Evolutionary conservation across 306 rosid species (phyloP), one percentile per base, ranked within the genome.

Genomic region (Dalbergia cultrata): DNA sequence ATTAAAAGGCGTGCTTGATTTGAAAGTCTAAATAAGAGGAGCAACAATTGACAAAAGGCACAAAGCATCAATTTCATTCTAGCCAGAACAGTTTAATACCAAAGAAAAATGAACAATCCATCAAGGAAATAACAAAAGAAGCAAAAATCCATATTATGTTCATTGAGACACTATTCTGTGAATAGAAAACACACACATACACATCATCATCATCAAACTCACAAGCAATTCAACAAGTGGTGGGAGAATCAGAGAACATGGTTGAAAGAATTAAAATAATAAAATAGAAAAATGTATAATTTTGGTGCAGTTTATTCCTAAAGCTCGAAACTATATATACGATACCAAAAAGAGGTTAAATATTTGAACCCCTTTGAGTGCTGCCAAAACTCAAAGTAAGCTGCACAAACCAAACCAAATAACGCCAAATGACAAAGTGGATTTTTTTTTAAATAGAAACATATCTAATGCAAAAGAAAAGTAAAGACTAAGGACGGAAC

Each of bases 341-440:
- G 58, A 57, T 21, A 78, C n/a, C 50, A 65, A 62, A 81, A 62
- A 49, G 17, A 62, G 62, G 72, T 81, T 52, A 63, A 63, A 62
- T 47, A 21, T 53, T 52, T 11, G 9, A 64, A 21, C 12, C 39
- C 73, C 41, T 60, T 44, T 17, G 5, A 19, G 4, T 18, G 5
- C 3, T 11, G 12, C 5, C 37, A 67, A 56, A 67, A 67, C 11
- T 3, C 3, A 10, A 43, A n/a, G 33, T 12, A 19, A 44, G 44
- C 10, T 10, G 22, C 11, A 26, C 31, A 74, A 60, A 33, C 41
- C 18, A 54, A 5, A 34, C 18, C 0, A 37, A 19, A 57, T 18
- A 72, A 72, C 35, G 35, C 34, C 53, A 47, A 10, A 10, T 7
- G 11, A 43, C 47, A 43, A 43, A 43, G 11, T 43, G 47, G 41